Base-by-base conservation (phyloP, 2,329 filamentous ascomycete species). In the Thelonectria rubi region DNA sequence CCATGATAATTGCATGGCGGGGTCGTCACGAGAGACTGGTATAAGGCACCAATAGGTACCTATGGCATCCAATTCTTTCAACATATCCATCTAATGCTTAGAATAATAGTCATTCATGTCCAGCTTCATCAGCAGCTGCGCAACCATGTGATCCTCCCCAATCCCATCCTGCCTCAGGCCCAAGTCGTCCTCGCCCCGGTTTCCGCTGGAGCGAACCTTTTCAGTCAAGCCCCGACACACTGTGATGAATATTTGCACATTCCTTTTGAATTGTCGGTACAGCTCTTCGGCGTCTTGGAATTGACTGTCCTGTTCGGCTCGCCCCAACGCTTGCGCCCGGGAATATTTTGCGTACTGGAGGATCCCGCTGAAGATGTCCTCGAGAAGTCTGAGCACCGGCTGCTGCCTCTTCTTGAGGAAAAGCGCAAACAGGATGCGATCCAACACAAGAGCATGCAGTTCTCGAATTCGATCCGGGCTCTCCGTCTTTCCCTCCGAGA, bases 381-480 rank as follows among this genome's bases (percentile, higher is more conserved):
- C 91, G 0, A 97, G 78, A 0, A 96, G 78, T 40, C 84, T 85
- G 65, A 93, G 81, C 0, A 93, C 86, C 1, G 91, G 89, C 60
- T 87, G 82, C 74, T 97, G 93, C 37, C 91, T 83, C 70, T 91
- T 91, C 60, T 91, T 85, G 3, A 97, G 79, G 14, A 97, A 83
- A 0, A 95, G 79, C 0, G 87, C 86, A 63, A 88, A 86, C 78
- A 94, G 86, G 48, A 96, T 93, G 52, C 87, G 83, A 72, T 96
- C 90, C 2, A 97, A 81, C 8, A 89, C 85, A 34, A 85, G 81
- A 63, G 93, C 89, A 68, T 97, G 93, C 21, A 88, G 85, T 45
- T 87, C 84, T 20, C 89, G 83, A 12, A 97, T 77, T 43, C 85
- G 81, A 40, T 89, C 87, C 0, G 94, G 84, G 14, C 91, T 90